Conservation (phyloP, 2,329 filamentous ascomycete genomes). For the Epicoccum nigrum region DNA sequence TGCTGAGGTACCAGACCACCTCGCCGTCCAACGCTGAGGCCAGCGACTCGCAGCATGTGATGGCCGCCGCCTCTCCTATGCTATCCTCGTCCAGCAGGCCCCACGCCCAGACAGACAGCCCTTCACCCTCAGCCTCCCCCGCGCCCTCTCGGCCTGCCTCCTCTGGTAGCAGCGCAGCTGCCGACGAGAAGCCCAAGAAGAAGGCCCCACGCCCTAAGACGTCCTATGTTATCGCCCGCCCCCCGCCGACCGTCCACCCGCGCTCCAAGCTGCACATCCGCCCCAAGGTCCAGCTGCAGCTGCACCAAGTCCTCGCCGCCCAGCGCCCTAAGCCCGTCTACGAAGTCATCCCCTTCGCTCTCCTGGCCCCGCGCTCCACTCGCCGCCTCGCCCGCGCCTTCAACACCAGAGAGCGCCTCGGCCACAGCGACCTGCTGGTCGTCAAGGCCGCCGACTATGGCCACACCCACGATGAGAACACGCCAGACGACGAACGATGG, state of each 20-base stretch:
- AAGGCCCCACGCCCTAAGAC: slow-evolving; percentile 63
- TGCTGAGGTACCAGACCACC: slow-evolving; percentile 34
- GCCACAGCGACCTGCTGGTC: slow-evolving; percentile 72
- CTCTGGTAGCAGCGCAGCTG: slow-evolving; percentile 43
- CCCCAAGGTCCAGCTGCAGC: slow-evolving; percentile 72
- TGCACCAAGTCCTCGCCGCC: slow-evolving; percentile 69
- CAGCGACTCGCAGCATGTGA: slow-evolving; percentile 12
- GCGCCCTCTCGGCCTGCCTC: slow-evolving; percentile 46
- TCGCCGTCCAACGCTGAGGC: slow-evolving; percentile 18
- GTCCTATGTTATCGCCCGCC: slow-evolving; percentile 70
- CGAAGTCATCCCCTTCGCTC: slow-evolving; percentile 74
- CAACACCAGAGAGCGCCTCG: slow-evolving; percentile 66
- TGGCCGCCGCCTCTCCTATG: slow-evolving; percentile 5
- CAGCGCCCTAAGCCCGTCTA: slow-evolving; percentile 69
- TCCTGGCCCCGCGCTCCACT: slow-evolving; percentile 56
- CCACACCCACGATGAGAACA: slow-evolving; percentile 50
- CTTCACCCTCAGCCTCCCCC: slow-evolving; percentile 25
- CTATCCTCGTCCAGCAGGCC: slow-evolving; percentile 3
- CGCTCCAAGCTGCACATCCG: slow-evolving; percentile 68
- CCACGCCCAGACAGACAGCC: slow-evolving; percentile 16
- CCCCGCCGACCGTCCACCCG: slow-evolving; percentile 63
- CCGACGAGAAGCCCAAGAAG: slow-evolving; percentile 51
- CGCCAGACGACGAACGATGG: slow-evolving; percentile 56
- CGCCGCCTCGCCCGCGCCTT: slow-evolving; percentile 67
- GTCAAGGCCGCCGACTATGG: slow-evolving; percentile 72